Evolutionary conservation across 345 rosid genomes (phyloP), one percentile per base, ranked within the genome.

Genomic region (Alliaria petiolata): DNA sequence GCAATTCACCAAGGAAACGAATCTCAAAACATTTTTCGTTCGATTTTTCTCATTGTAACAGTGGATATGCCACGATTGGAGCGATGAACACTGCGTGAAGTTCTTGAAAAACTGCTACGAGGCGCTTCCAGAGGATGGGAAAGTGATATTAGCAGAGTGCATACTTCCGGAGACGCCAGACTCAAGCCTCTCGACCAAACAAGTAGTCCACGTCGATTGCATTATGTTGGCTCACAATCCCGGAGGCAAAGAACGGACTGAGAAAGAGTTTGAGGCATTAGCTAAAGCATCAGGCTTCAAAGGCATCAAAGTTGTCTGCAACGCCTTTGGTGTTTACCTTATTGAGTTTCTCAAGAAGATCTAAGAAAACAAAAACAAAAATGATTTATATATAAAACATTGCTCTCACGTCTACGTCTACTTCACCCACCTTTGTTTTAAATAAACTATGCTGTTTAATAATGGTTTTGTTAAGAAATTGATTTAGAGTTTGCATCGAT

Each of bases 31-130:
- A 38, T 57, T 38, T n/a, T 4, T 35, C 3, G 57, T 44, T 44
- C 14, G 5, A 9, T 15, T 43, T 52, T 10, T 34, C 7, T 36
- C 66, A 28, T 45, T 65, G 60, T 44, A 62, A 71, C 81, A 93
- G 98, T 87, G 93, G 97, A 87, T 90, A 44, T 91, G 93, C 20
- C 98, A 90, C 15, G 93, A 90, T n/a, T 93, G 98, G 98, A 89
- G 96, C 52, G 97, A 93, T 14, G 85, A 81, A 8, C 90, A 90
- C 50, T 87, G 93, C 65, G 44, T 77, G 0, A 90, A 83, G 20
- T 82, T 93, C 51, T 74, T 93, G 82, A 86, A 83, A 68, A 93
- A 93, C 20, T 90, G 97, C 80, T 82, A 87, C 54, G 70, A 83
- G 35, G 87, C 96, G 0, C 87, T 93, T 39, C 97, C 98, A 6